A percentile compares a stretch with the other conserved stretches of the same genome.
phyloP scores from a whole-genome alignment of 768 basidiomycete species.

The Amanita subjunquillea region DNA sequence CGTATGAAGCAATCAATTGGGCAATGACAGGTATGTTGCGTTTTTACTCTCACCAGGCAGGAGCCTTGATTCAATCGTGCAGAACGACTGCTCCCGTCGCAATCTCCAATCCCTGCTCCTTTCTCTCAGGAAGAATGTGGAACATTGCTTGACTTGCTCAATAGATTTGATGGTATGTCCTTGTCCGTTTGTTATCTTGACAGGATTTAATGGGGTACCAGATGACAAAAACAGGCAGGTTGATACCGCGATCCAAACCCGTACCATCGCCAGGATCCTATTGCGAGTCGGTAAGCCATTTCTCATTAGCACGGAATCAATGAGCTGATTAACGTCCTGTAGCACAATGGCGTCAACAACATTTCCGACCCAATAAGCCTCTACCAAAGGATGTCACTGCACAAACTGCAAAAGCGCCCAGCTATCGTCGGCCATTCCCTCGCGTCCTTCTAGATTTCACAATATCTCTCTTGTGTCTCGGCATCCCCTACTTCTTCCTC shows the following conservation, averaged over 20 bases:
- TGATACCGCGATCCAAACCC: slow-evolving; percentile 36
- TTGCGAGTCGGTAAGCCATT: slow-evolving; percentile 49
- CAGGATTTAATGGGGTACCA: background rate
- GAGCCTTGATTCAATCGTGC: background rate
- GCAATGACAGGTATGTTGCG: slow-evolving; percentile 53
- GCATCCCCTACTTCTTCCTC: slow-evolving; percentile 70
- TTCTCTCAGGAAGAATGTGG: slow-evolving; percentile 73
- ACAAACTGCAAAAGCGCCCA: slow-evolving; percentile 15
- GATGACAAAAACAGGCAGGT: slow-evolving; percentile 11
- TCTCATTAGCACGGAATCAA: background rate
- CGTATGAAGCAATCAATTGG: slow-evolving; percentile 71
- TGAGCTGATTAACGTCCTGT: background rate
- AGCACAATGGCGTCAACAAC: slow-evolving; percentile 63
- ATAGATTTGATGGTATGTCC: slow-evolving; percentile 16
- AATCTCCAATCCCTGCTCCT: slow-evolving; percentile 46
- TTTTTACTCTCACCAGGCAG: background rate
- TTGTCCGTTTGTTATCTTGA: background rate
- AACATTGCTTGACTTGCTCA: slow-evolving; percentile 54
- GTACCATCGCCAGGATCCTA: slow-evolving; percentile 59
- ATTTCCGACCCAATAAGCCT: slow-evolving; percentile 61
- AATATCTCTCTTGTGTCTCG: slow-evolving; percentile 57
- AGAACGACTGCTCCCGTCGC: slow-evolving; percentile 64
- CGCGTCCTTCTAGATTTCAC: slow-evolving; percentile 48
- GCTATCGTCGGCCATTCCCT: slow-evolving; percentile 27
- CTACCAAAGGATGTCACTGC: slow-evolving; percentile 42